phyloP scores from a whole-genome alignment of 257 asterid genomes.

The Paraleonurus japonicus region DNA sequence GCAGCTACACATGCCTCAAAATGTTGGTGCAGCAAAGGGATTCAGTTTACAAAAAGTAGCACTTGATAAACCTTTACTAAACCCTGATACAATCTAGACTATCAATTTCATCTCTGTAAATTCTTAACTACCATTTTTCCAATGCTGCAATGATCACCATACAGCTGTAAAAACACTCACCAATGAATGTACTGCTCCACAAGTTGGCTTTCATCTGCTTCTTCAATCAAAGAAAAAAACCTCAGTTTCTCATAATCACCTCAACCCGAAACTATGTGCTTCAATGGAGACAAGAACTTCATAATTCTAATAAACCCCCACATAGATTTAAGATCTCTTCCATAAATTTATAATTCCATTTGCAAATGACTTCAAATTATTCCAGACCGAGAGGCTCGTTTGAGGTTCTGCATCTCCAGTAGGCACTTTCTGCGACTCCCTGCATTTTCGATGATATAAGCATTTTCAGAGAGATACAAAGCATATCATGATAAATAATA shows the following conservation, averaged over 20 bases:
- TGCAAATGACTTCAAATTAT: constrained; percentile 69
- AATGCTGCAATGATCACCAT: background rate
- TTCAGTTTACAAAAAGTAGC: background rate
- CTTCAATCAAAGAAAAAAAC: background rate
- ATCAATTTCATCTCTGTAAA: background rate
- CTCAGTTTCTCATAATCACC: constrained; percentile 18
- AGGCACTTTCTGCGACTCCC: constrained; percentile 45
- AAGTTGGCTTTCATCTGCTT: background rate
- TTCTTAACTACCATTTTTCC: background rate
- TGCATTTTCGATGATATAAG: constrained; percentile 19
- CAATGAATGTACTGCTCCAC: background rate
- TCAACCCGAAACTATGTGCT: constrained; percentile 12
- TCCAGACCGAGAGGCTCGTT: constrained; percentile 58
- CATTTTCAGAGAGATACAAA: background rate
- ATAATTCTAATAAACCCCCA: background rate
- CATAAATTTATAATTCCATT: constrained; percentile 60
- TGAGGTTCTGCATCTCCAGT: constrained; percentile 33
- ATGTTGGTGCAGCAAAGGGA: background rate
- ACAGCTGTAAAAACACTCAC: background rate
- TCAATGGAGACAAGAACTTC: background rate
- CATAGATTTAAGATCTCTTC: constrained; percentile 42
- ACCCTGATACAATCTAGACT: background rate
- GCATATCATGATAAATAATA: background rate
- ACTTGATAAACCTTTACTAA: background rate
- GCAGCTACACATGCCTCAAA: background rate